phyloP scores from a whole-genome alignment of 208 protist species.

The Crithidia sp. region DNA sequence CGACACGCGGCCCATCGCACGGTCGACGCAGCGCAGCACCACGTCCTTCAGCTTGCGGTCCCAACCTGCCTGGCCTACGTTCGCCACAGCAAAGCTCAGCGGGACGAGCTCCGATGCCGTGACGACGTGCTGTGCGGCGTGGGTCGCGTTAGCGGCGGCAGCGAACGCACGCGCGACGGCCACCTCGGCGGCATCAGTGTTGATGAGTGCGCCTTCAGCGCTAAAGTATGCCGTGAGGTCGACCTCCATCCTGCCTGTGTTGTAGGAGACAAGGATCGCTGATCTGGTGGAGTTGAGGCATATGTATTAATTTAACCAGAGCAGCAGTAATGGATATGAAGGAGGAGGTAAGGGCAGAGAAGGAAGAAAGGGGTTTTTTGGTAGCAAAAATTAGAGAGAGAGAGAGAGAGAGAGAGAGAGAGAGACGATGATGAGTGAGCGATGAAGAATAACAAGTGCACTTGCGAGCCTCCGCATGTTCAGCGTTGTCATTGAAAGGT shows the following conservation, averaged over 20 bases:
- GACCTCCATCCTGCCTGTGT: constrained; percentile 12
- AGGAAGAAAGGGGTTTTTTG: no score
- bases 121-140: background rate
- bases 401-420: no score
- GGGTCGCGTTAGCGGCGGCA: constrained; percentile 31
- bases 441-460: no score
- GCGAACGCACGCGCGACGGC: constrained; percentile 39
- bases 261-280: no score
- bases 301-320: background rate
- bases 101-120: constrained; percentile 2
- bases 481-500: no score
- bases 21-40: constrained; percentile 77
- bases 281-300: no score
- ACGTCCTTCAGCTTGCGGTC: constrained; percentile 38
- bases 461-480: no score
- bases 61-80: constrained; percentile 11
- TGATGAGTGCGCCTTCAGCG: background rate
- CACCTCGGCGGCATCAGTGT: constrained; percentile 29
- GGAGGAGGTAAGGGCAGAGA: no score
- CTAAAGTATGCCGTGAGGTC: constrained; percentile 24
- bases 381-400: no score
- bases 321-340: background rate
- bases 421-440: no score
- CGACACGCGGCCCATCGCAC: constrained; percentile 65
- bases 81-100: constrained; percentile 4